Conservation (phyloP, 2,329 filamentous ascomycete species). For the Aspergillus hiratsukae region DNA sequence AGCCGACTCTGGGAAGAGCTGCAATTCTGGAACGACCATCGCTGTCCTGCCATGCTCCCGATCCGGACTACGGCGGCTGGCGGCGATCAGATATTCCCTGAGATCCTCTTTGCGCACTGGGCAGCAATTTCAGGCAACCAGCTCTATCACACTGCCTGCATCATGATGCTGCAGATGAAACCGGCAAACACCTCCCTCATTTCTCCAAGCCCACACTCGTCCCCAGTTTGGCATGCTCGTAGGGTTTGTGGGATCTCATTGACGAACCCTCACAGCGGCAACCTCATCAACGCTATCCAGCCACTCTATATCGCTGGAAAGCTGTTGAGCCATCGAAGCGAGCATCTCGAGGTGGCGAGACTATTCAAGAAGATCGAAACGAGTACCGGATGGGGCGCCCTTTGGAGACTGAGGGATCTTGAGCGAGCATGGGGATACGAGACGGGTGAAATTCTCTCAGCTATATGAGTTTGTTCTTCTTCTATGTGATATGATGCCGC, state of each 20-base stretch:
- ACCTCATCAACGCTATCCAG: conserved; percentile 54
- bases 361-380: conserved; percentile 47
- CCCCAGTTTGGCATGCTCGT: conserved; percentile 52
- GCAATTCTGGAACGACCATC: conserved; percentile 44
- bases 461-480: conserved; percentile 10
- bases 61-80: conserved; percentile 40
- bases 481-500: neutral
- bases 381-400: conserved; percentile 50
- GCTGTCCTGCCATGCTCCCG: conserved; percentile 45
- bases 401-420: conserved; percentile 49
- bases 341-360: conserved; percentile 33
- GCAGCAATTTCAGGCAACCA: conserved; percentile 54
- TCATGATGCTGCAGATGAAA: conserved; percentile 46
- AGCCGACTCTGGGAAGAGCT: conserved; percentile 46
- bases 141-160: conserved; percentile 52
- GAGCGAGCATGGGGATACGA: conserved; percentile 34
- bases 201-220: conserved; percentile 25
- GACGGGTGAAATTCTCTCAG: conserved; percentile 19
- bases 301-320: conserved; percentile 53
- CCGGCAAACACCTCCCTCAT: conserved; percentile 26
- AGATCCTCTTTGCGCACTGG: conserved; percentile 50
- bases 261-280: conserved; percentile 52
- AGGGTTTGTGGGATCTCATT: conserved; percentile 53
- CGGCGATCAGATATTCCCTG: conserved; percentile 42
- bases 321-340: conserved; percentile 47